A percentile compares a stretch with the other conserved stretches of the same genome.
Evolutionary conservation across 78 protist genomes (phyloP).

Genomic region (Bodo saltans): DNA sequence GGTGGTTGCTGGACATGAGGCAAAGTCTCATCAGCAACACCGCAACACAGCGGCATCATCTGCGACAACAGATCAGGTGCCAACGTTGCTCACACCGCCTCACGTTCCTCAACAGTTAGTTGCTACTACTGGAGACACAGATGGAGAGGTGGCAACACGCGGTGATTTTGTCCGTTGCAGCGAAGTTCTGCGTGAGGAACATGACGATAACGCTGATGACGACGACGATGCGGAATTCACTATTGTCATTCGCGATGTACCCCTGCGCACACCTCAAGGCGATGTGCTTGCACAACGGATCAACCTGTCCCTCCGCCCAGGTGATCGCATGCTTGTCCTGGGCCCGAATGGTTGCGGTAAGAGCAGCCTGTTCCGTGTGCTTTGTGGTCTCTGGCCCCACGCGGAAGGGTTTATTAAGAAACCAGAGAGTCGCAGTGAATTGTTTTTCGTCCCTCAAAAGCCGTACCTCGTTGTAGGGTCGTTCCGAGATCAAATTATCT

Average conservation of each 20-base stretch:
- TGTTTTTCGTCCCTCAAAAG: constrained; percentile 70
- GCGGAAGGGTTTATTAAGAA: constrained; percentile 6
- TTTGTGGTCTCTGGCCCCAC: constrained; percentile 71
- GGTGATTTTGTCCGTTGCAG: neutral
- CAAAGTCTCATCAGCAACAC: too few relatives aligned
- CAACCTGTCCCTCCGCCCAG: neutral
- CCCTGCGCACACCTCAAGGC: constrained; percentile 25
- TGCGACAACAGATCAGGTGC: neutral
- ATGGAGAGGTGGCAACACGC: neutral
- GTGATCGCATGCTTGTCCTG: constrained; percentile 32
- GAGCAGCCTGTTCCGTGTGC: constrained; percentile 57
- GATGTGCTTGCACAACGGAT: neutral
- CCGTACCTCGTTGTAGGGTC: constrained; percentile 78
- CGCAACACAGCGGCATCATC: too few relatives aligned
- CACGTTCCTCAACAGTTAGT: neutral
- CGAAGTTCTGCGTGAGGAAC: neutral
- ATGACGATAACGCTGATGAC: too few relatives aligned
- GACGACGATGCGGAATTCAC: neutral
- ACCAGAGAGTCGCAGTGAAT: constrained; percentile 5
- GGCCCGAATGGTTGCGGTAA: constrained; percentile 77
- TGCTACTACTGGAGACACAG: constrained; percentile 2
- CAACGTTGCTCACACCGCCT: neutral
- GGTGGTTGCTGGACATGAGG: constrained; percentile 12
- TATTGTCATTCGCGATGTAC: constrained; percentile 4
- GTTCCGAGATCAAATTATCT: constrained; percentile 77